Evolutionary conservation across 257 asterid species (phyloP).

Genomic region (Avicennia marina): DNA sequence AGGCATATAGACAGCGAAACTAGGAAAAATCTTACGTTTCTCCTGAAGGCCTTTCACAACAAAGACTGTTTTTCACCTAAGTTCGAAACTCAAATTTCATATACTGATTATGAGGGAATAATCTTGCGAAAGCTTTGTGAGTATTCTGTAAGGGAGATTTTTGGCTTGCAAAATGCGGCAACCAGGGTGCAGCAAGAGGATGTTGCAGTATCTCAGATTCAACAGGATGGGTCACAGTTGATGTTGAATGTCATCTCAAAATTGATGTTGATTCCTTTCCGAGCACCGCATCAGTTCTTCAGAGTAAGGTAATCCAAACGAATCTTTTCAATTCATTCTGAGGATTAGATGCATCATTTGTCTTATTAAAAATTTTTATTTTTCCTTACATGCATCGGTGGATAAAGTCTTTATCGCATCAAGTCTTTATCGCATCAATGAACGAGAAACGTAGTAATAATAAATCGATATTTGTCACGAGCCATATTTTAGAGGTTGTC

Average conservation of each 20-base stretch:
- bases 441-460: too few species aligned
- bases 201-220: constrained; percentile 23
- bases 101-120: constrained; percentile 31
- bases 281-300: constrained; percentile 62
- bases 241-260: constrained; percentile 42
- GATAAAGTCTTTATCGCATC: too few species aligned
- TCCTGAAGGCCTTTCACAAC: constrained; percentile 35
- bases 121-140: constrained; percentile 44
- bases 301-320: constrained; percentile 47
- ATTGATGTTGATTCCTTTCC: constrained; percentile 58
- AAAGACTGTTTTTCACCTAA: constrained; percentile 30
- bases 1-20: constrained; percentile 35
- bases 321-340: neutral
- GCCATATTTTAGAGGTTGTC: too few species aligned
- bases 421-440: too few species aligned
- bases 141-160: constrained; percentile 46
- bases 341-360: neutral
- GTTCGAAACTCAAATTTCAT: constrained; percentile 30
- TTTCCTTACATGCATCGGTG: too few species aligned
- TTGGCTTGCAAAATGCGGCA: constrained; percentile 38
- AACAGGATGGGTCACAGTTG: constrained; percentile 34
- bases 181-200: constrained; percentile 17
- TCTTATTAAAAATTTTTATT: too few species aligned
- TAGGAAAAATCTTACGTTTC: constrained; percentile 40
- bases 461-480: too few species aligned